Percentiles rank a stretch among this genome's conserved stretches.
Conservation (phyloP, 345 rosid species). For the Eucalyptus erythrocorys region DNA sequence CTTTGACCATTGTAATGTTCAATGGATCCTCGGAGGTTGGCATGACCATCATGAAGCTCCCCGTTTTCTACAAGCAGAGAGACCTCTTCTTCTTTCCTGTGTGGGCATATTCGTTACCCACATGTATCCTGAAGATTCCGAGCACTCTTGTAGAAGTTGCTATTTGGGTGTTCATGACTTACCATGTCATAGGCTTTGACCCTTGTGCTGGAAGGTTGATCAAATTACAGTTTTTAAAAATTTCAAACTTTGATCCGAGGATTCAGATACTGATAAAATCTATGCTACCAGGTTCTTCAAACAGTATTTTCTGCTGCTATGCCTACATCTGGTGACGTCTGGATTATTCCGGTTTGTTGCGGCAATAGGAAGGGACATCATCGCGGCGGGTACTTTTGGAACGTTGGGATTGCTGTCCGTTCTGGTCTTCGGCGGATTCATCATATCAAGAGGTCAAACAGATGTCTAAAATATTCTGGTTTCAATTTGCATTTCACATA, state of each 20-base stretch:
- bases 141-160: constrained; percentile 42
- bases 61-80: constrained; percentile 88
- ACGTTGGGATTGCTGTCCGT: constrained; percentile 27
- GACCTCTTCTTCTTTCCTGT: constrained; percentile 72
- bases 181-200: constrained; percentile 45
- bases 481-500: background rate
- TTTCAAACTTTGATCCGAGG: background rate
- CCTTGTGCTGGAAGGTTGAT: constrained; percentile 31
- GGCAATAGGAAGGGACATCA: constrained; percentile 40
- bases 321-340: constrained; percentile 36
- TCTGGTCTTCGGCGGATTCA: constrained; percentile 44
- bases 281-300: constrained; percentile 31
- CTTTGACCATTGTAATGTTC: constrained; percentile 37
- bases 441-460: constrained; percentile 34
- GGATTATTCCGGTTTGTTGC: constrained; percentile 40
- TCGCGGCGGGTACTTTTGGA: constrained; percentile 45
- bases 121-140: constrained; percentile 75
- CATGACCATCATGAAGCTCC: constrained; percentile 61
- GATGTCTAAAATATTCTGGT: background rate
- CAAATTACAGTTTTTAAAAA: background rate
- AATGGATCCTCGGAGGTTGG: constrained; percentile 71
- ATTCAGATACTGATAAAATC: background rate
- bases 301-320: constrained; percentile 34
- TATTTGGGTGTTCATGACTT: constrained; percentile 43
- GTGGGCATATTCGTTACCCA: constrained; percentile 80